Conservation (phyloP, 2,329 filamentous ascomycete species). For the Aspergillus ibericus region DNA sequence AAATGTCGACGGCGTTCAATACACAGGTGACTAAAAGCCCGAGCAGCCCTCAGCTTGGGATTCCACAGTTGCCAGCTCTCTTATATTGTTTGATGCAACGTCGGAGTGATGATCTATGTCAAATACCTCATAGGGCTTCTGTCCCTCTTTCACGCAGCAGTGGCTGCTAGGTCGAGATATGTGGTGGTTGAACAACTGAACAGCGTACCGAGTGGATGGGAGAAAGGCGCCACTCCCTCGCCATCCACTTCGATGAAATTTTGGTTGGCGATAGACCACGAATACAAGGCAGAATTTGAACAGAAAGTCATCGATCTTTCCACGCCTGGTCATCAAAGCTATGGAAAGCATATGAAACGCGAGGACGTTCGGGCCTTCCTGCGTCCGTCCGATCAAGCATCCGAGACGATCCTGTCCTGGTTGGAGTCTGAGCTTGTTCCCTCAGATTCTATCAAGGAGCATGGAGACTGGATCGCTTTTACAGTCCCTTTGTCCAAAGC, state of each 20-base stretch:
- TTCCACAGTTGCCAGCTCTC: background rate
- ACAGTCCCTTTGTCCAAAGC: constrained; percentile 42
- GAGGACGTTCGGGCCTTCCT: constrained; percentile 58
- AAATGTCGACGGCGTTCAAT: background rate
- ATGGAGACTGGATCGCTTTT: constrained; percentile 64
- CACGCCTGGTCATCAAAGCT: constrained; percentile 58
- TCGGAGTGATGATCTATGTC: constrained; percentile 10
- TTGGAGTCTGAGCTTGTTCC: constrained; percentile 53
- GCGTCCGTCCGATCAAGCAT: constrained; percentile 52
- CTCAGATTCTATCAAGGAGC: constrained; percentile 47
- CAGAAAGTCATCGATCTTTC: constrained; percentile 62
- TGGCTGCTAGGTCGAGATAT: constrained; percentile 12
- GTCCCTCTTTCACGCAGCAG: constrained; percentile 7
- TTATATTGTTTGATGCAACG: background rate
- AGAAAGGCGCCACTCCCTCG: constrained; percentile 24
- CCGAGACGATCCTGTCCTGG: constrained; percentile 56
- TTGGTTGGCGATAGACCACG: constrained; percentile 52
- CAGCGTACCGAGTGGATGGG: constrained; percentile 37
- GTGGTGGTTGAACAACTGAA: constrained; percentile 32
- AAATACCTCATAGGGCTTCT: constrained; percentile 8
- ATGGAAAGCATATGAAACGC: constrained; percentile 64
- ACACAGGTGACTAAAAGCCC: background rate
- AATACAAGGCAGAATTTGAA: constrained; percentile 55
- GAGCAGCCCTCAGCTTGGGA: background rate
- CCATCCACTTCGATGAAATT: constrained; percentile 48